phyloP scores from a whole-genome alignment of 352 stramenopile species.

The Aphanomyces invadans region DNA sequence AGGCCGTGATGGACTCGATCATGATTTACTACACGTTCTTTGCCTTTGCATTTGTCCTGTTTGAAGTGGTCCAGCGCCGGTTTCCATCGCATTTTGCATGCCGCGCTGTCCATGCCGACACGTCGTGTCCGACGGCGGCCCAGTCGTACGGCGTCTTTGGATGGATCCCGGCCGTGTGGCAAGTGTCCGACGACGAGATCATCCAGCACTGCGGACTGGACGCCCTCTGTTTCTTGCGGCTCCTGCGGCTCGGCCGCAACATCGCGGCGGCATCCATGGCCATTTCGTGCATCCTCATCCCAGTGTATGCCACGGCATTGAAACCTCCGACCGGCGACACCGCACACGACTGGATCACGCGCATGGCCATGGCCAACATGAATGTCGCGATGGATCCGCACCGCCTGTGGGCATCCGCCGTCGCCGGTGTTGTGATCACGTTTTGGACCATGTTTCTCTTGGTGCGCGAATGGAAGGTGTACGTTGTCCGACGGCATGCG shows the following conservation, averaged over 20 bases:
- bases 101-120: constrained; percentile 32
- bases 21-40: constrained; percentile 57
- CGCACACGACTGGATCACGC: constrained; percentile 41
- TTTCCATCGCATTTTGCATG: constrained; percentile 52
- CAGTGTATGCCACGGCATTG: constrained; percentile 53
- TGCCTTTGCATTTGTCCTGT: constrained; percentile 40
- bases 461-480: constrained; percentile 60
- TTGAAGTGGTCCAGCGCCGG: constrained; percentile 46
- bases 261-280: constrained; percentile 43
- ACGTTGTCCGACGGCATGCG: constrained; percentile 64
- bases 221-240: constrained; percentile 60
- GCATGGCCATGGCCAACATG: constrained; percentile 73
- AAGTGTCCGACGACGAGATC: constrained; percentile 53
- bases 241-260: constrained; percentile 59
- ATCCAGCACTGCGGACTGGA: constrained; percentile 68
- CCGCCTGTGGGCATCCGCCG: constrained; percentile 58
- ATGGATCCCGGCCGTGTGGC: constrained; percentile 40
- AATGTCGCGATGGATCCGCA: constrained; percentile 33
- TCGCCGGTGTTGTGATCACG: constrained; percentile 60
- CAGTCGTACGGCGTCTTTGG: constrained; percentile 34
- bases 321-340: not conserved
- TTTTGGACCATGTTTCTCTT: constrained; percentile 50
- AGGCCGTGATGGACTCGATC: constrained; percentile 13
- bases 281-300: constrained; percentile 53
- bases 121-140: constrained; percentile 30